A percentile compares a stretch with the other conserved stretches of the same genome.
Evolutionary conservation across 2,329 filamentous ascomycete genomes (phyloP).

Genomic region (Pseudocercospora fuligena): DNA sequence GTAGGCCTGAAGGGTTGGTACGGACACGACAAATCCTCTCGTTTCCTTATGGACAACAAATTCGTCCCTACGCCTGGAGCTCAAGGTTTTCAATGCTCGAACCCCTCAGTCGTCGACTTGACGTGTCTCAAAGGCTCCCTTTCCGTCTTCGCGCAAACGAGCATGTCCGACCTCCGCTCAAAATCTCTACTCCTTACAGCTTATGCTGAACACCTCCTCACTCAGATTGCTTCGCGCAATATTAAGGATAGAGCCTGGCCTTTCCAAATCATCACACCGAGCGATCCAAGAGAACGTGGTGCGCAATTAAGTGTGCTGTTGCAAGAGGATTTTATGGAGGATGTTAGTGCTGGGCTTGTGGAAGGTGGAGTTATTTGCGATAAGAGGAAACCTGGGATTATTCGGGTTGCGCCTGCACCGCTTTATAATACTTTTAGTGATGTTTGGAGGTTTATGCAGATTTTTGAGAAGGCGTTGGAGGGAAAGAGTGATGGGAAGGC

Average conservation of each 20-base stretch:
- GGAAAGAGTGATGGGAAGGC: background rate
- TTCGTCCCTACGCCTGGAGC: conserved; percentile 80
- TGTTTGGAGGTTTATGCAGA: conserved; percentile 64
- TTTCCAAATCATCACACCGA: conserved; percentile 68
- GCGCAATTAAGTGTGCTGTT: conserved; percentile 78
- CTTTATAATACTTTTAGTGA: conserved; percentile 83
- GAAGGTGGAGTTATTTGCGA: conserved; percentile 76
- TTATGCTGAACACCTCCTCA: conserved; percentile 74
- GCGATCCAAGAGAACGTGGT: conserved; percentile 69
- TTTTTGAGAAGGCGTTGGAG: conserved; percentile 54
- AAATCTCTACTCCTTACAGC: conserved; percentile 76
- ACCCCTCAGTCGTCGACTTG: conserved; percentile 78
- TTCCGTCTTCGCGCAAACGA: conserved; percentile 72
- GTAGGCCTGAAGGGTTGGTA: conserved; percentile 76
- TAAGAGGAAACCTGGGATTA: conserved; percentile 82
- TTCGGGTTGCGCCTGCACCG: conserved; percentile 80
- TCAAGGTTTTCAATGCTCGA: conserved; percentile 81
- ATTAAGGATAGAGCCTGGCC: conserved; percentile 24
- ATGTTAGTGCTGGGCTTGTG: conserved; percentile 66
- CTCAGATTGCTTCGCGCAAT: conserved; percentile 25
- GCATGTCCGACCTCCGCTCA: conserved; percentile 69
- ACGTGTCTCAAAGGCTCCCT: conserved; percentile 73
- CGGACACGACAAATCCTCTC: conserved; percentile 74
- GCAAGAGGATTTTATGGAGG: conserved; percentile 70
- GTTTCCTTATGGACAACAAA: conserved; percentile 81